phyloP scores from a whole-genome alignment of 2,329 filamentous ascomycete species.

The Plectosphaerella sp. region DNA sequence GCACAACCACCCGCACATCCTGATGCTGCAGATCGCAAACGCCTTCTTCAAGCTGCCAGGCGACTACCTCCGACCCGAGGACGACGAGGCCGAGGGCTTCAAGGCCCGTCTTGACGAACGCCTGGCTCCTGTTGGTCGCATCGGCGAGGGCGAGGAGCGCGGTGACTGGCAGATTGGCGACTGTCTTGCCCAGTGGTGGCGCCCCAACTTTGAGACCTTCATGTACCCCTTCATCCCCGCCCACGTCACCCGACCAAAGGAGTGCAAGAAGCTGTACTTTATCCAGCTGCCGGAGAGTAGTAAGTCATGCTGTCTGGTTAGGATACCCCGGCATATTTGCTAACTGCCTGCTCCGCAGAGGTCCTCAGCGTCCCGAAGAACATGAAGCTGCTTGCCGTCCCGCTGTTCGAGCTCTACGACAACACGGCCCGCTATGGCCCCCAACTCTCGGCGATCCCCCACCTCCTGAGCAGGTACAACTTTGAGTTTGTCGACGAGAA shows the following conservation, averaged over 20 bases:
- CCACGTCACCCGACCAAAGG: slow-evolving; percentile 93
- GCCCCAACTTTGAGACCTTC: slow-evolving; percentile 98
- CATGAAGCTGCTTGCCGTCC: slow-evolving; percentile 97
- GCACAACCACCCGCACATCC: slow-evolving; percentile 96
- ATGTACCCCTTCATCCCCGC: slow-evolving; percentile 99
- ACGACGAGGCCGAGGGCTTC: slow-evolving; percentile 93
- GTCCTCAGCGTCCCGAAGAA: slow-evolving; percentile 97
- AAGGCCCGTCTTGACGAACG: slow-evolving; percentile 89
- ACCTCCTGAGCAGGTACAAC: slow-evolving; percentile 90
- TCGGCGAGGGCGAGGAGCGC: slow-evolving; percentile 76
- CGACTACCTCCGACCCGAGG: slow-evolving; percentile 85
- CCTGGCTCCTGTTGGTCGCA: slow-evolving; percentile 83
- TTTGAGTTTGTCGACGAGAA: slow-evolving; percentile 97
- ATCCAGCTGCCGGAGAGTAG: slow-evolving; percentile 91
- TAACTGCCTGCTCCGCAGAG: slow-evolving; percentile 47
- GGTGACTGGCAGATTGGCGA: slow-evolving; percentile 94
- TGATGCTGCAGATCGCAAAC: slow-evolving; percentile 99
- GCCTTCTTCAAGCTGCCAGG: slow-evolving; percentile 99
- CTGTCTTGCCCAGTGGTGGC: slow-evolving; percentile 96
- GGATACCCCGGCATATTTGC: neutral
- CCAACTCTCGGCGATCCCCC: slow-evolving; percentile 92
- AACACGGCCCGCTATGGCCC: slow-evolving; percentile 94
- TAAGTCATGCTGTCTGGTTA: slow-evolving; percentile 37
- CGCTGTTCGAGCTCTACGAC: slow-evolving; percentile 96
- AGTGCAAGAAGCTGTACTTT: slow-evolving; percentile 98